These are phyloP conservation scores for Ustulina deusta DNA, from an alignment of 2,329 filamentous ascomycete genomes.

Conservation along the genomic window DNA sequence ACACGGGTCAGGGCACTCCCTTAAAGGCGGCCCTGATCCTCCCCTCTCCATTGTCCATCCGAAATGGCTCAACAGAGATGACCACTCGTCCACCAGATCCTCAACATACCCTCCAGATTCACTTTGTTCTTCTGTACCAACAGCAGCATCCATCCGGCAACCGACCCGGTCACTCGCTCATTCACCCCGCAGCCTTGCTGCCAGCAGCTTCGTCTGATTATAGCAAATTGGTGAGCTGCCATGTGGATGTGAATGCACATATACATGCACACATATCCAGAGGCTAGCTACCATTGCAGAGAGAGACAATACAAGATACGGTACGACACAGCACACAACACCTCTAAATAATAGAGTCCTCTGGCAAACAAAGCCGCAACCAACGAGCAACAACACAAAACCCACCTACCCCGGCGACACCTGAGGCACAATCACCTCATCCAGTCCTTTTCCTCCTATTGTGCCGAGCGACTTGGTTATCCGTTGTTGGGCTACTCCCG, in stretches of 20 bases:
- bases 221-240: constrained; percentile 17
- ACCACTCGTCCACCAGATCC: constrained; percentile 38
- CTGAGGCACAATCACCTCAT: constrained; percentile 11
- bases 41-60: constrained; percentile 26
- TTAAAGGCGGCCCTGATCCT: constrained; percentile 33
- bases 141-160: constrained; percentile 23
- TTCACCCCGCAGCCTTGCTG: constrained; percentile 14
- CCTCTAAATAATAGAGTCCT: constrained; percentile 7
- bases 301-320: constrained; percentile 4
- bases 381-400: constrained; percentile 22
- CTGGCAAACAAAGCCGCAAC: constrained; percentile 26
- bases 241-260: background rate
- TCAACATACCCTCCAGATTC: constrained; percentile 15
- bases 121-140: constrained; percentile 38
- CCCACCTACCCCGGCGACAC: background rate
- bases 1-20: constrained; percentile 21
- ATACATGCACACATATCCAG: constrained; percentile 1
- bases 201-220: constrained; percentile 14
- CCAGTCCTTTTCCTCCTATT: constrained; percentile 33
- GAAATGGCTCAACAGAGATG: constrained; percentile 48
- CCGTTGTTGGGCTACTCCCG: constrained; percentile 24
- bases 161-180: constrained; percentile 11
- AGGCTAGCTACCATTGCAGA: background rate
- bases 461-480: constrained; percentile 11
- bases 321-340: constrained; percentile 13